phyloP scores from a whole-genome alignment of 1,139 yeast species.

The Candida tunisiensis region DNA sequence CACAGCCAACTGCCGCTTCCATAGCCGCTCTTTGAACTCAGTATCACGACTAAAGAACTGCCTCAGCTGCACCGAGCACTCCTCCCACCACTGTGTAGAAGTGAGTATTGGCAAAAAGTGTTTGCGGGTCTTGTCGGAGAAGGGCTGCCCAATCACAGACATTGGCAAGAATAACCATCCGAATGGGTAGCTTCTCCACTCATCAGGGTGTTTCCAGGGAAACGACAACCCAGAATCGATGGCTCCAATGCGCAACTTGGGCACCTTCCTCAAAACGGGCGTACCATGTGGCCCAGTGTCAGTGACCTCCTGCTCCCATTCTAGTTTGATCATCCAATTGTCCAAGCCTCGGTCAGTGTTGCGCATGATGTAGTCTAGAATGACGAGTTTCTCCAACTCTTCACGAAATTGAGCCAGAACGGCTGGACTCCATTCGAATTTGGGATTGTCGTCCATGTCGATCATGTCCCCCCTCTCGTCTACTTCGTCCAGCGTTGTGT shows the following conservation, averaged over 20 bases:
- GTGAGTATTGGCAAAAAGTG: slow-evolving; percentile 46
- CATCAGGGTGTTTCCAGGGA: slow-evolving; percentile 78
- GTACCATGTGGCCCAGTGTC: too few species aligned
- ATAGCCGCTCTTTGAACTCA: slow-evolving; percentile 50
- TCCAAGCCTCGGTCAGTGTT: slow-evolving; percentile 64
- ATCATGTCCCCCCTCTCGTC: too few species aligned
- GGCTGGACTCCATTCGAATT: slow-evolving; percentile 39
- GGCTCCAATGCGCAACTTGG: slow-evolving; percentile 45
- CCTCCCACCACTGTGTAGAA: slow-evolving; percentile 59
- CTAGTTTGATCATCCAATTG: slow-evolving; percentile 59
- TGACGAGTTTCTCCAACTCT: slow-evolving; percentile 53
- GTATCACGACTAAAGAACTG: slow-evolving; percentile 36
- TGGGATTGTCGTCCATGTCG: slow-evolving; percentile 8
- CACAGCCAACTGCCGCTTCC: slow-evolving; percentile 53
- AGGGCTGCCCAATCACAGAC: slow-evolving; percentile 51
- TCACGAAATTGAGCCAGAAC: slow-evolving; percentile 35
- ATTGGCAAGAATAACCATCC: slow-evolving; percentile 64
- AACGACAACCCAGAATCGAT: slow-evolving; percentile 64
- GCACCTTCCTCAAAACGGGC: slow-evolving; percentile 16
- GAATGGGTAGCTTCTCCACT: slow-evolving; percentile 67
- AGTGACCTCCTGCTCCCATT: slow-evolving; percentile 24
- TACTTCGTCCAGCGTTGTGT: too few species aligned
- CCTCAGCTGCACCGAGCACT: slow-evolving; percentile 30
- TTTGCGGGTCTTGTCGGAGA: slow-evolving; percentile 35
- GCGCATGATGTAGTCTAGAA: slow-evolving; percentile 55